phyloP scores from a whole-genome alignment of 1,139 yeast genomes.

The Arxiozyma heterogenica region DNA sequence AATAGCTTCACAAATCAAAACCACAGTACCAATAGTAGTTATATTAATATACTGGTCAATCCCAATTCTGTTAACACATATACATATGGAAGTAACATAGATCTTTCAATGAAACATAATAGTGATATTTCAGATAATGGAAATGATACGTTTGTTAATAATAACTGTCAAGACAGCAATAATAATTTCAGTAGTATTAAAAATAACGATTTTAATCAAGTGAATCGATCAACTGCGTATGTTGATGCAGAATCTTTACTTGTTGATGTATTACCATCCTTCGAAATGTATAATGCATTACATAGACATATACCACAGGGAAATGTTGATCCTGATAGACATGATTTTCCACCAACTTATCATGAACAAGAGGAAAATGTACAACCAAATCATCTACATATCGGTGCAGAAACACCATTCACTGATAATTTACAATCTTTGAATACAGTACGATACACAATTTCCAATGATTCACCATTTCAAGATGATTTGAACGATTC shows the following conservation, averaged over 20 bases:
- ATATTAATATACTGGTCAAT: neutral
- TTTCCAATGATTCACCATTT: slow-evolving; percentile 11
- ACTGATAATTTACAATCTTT: slow-evolving; percentile 13
- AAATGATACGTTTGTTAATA: neutral
- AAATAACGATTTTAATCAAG: neutral
- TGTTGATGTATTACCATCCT: slow-evolving; percentile 30
- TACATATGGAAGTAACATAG: neutral
- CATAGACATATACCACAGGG: slow-evolving; percentile 31
- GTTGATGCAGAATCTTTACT: slow-evolving; percentile 11
- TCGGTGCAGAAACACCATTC: slow-evolving; percentile 1
- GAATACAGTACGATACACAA: slow-evolving; percentile 18
- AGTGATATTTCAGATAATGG: neutral
- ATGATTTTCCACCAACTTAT: slow-evolving; percentile 29
- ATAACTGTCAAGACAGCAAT: neutral
- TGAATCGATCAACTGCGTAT: slow-evolving; percentile 2
- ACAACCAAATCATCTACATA: slow-evolving; percentile 4
- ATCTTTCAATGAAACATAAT: neutral
- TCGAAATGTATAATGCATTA: slow-evolving; percentile 29
- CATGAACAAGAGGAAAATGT: slow-evolving; percentile 19
- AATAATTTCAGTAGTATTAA: neutral
- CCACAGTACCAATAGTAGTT: neutral
- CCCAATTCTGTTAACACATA: neutral
- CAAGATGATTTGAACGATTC: slow-evolving; percentile 24
- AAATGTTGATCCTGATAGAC: slow-evolving; percentile 27
- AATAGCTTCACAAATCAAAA: neutral